Base-by-base conservation (phyloP, 108 stramenopile species). In the Thalassiosira profunda region DNA sequence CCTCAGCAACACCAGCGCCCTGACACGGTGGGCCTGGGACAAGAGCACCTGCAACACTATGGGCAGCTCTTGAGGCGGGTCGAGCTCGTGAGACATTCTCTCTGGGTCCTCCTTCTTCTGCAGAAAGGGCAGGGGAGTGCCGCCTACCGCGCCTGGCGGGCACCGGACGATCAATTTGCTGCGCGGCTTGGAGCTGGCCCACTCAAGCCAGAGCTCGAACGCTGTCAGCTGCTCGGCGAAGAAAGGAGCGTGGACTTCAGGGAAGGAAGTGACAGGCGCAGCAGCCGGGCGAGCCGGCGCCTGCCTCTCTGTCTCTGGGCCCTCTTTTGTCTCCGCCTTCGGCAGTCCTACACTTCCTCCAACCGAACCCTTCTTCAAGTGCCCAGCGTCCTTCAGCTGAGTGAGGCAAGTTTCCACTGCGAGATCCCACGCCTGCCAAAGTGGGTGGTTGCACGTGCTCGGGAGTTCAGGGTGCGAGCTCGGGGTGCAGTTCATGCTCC, bases 381-480 rank as follows among this genome's bases (percentile, higher is more conserved):
- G 44, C 34, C 96, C 96, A 37, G 89, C 83, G 40, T 85, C 72
- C 9, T 93, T 80, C 11, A 99, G 72, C 33, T 82, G 84, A 53
- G 84, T 79, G 18, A 99, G 70, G 55, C 96, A 95, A 0, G 88
- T 95, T 68, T 99, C 99, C 30, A 97, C 95, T 2, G 97, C 98
- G n/a, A 98, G 65, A 76, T 99, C 99, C 98, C 98, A 99, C 1
- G 99, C 81, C 49, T 90, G 84, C 99, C 99, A 99, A 25, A 99
- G 68, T 3, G 97, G 96, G 81, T 99, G 99, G 63, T 96, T 79
- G 31, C 82, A 84, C 3, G 95, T 93, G 23, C 91, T 82, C 29
- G 98, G 98, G 21, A 99, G 74, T 2, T 86, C 80, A 29, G 98
- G 99, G 65, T 89, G 73, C 5, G 93, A 92, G 70, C 72, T 79